phyloP scores from a whole-genome alignment of 106 monocot species.

The Posidonia australis region DNA sequence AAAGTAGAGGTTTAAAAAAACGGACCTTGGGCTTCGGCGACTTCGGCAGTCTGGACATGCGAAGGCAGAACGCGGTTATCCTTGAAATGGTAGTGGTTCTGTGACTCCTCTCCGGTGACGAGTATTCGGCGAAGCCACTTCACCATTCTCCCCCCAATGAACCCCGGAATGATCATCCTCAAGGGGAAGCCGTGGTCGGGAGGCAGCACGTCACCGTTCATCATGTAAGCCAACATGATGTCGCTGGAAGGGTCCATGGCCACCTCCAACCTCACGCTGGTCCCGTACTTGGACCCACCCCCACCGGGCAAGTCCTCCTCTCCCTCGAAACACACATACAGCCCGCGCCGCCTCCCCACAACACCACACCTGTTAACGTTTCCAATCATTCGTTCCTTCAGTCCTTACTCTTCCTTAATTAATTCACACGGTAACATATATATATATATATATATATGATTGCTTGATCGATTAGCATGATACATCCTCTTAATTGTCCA shows the following conservation, averaged over 20 bases:
- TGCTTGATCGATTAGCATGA: too few species aligned
- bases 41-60: constrained; percentile 54
- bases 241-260: constrained; percentile 79
- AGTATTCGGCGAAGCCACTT: constrained; percentile 82
- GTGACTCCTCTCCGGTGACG: constrained; percentile 48
- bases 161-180: constrained; percentile 79
- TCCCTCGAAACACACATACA: constrained; percentile 84
- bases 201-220: constrained; percentile 64
- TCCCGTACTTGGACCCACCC: constrained; percentile 87
- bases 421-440: too few species aligned
- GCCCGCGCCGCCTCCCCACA: constrained; percentile 10
- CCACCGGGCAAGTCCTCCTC: constrained; percentile 87
- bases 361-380: constrained; percentile 17
- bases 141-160: constrained; percentile 92
- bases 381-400: too few species aligned
- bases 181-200: constrained; percentile 95
- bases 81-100: constrained; percentile 65
- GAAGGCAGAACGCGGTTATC: constrained; percentile 85
- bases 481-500: too few species aligned
- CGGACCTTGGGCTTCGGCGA: constrained; percentile 46
- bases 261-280: constrained; percentile 55
- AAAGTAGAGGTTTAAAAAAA: too few species aligned
- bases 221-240: constrained; percentile 82
- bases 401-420: too few species aligned
- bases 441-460: too few species aligned